Conservation (phyloP, 1,284 basidiomycete species). For the Phellopilus nigrolimitatus region DNA sequence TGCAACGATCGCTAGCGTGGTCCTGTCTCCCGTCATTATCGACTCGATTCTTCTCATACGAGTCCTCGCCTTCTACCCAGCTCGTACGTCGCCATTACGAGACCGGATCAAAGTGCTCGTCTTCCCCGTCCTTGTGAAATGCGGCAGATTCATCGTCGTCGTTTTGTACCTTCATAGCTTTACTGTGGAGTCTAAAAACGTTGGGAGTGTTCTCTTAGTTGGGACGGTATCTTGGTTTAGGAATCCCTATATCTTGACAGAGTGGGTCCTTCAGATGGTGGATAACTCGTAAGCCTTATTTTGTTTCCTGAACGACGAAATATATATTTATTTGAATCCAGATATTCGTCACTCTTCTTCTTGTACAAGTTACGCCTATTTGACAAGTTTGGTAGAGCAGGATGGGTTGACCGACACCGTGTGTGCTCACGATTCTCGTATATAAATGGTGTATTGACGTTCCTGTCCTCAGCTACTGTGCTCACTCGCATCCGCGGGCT, state of each 20-base stretch:
- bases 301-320: not conserved
- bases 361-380: slow-evolving; percentile 9
- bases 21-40: slow-evolving; percentile 29
- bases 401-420: slow-evolving; percentile 5
- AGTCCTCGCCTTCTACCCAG: slow-evolving; percentile 31
- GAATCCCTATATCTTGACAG: slow-evolving; percentile 12
- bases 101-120: slow-evolving; percentile 24
- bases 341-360: slow-evolving; percentile 13
- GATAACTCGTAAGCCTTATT: slow-evolving; percentile 28
- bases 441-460: not conserved
- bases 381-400: not conserved
- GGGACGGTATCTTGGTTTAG: slow-evolving; percentile 20
- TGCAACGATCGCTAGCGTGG: slow-evolving; percentile 22
- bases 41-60: slow-evolving; percentile 33
- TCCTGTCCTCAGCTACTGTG: slow-evolving; percentile 20
- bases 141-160: slow-evolving; percentile 25
- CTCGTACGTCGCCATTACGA: slow-evolving; percentile 21
- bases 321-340: slow-evolving; percentile 26
- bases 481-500: slow-evolving; percentile 25
- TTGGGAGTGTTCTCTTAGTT: slow-evolving; percentile 20
- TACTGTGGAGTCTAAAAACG: slow-evolving; percentile 21
- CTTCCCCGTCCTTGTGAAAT: slow-evolving; percentile 28
- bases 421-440: not conserved
- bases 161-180: slow-evolving; percentile 21
- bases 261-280: slow-evolving; percentile 28